Percentiles rank a stretch among this genome's conserved stretches.
phyloP scores from a whole-genome alignment of 306 rosid genomes.

The Crotalaria pallida region DNA sequence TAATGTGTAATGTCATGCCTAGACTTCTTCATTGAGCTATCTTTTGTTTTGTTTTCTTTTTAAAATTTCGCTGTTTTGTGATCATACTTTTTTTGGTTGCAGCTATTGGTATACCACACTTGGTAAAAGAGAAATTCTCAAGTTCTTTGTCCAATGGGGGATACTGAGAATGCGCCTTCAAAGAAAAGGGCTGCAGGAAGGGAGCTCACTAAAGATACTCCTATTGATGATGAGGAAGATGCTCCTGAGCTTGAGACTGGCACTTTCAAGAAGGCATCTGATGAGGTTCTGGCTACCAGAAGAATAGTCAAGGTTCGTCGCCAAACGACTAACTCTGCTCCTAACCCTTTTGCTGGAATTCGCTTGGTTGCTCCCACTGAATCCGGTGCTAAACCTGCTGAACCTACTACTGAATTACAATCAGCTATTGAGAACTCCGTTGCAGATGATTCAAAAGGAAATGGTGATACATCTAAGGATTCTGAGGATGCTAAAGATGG shows the following conservation, averaged over 20 bases:
- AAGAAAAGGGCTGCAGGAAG: slow-evolving; percentile 95
- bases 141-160: slow-evolving; percentile 56
- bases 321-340: slow-evolving; percentile 40
- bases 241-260: slow-evolving; percentile 53
- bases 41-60: too few species aligned
- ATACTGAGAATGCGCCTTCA: slow-evolving; percentile 60
- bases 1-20: too few species aligned
- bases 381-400: slow-evolving; percentile 33
- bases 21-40: too few species aligned
- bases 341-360: slow-evolving; percentile 87
- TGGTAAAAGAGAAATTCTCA: neutral
- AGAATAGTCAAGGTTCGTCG: slow-evolving; percentile 88
- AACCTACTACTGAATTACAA: slow-evolving; percentile 34
- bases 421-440: slow-evolving; percentile 25
- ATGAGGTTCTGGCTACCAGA: slow-evolving; percentile 81
- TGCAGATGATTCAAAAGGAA: slow-evolving; percentile 29
- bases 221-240: slow-evolving; percentile 84
- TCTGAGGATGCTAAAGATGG: slow-evolving; percentile 31
- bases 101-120: slow-evolving; percentile 25
- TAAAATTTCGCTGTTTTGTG: too few species aligned
- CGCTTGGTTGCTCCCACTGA: slow-evolving; percentile 50
- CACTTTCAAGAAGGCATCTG: slow-evolving; percentile 89
- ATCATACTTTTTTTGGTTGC: slow-evolving; percentile 23
- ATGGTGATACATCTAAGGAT: slow-evolving; percentile 11
- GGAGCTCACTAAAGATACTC: slow-evolving; percentile 78